Evolutionary conservation across 768 basidiomycete genomes (phyloP).

Genomic region (Serendipita sp.): DNA sequence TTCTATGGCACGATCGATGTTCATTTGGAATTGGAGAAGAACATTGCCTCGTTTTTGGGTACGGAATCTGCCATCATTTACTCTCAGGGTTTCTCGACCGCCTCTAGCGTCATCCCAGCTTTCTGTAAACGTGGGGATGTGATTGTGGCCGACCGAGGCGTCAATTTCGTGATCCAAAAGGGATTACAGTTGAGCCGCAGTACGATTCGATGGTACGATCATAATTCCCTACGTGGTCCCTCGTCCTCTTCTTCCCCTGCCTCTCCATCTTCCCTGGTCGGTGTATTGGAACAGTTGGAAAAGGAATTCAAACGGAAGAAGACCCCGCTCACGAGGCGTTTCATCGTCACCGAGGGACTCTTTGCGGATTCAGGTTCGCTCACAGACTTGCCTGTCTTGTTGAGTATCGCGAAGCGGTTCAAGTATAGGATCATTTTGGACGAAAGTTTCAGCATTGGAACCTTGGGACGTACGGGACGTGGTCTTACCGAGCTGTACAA

Average conservation of each 20-base stretch:
- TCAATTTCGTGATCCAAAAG: slow-evolving; percentile 90
- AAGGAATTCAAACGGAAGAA: slow-evolving; percentile 80
- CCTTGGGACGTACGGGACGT: slow-evolving; percentile 82
- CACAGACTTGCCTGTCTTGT: slow-evolving; percentile 81
- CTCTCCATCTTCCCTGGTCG: slow-evolving; percentile 56
- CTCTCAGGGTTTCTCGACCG: slow-evolving; percentile 82
- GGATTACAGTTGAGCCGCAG: slow-evolving; percentile 91
- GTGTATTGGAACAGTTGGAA: slow-evolving; percentile 64
- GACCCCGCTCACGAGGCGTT: slow-evolving; percentile 68
- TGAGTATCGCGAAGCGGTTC: slow-evolving; percentile 55
- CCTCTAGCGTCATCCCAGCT: slow-evolving; percentile 87
- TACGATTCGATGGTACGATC: slow-evolving; percentile 89
- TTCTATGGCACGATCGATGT: slow-evolving; percentile 97
- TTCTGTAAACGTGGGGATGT: slow-evolving; percentile 97
- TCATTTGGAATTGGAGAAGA: slow-evolving; percentile 73
- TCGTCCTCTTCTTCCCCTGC: not conserved
- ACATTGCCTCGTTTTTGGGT: slow-evolving; percentile 82
- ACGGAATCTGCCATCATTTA: slow-evolving; percentile 83
- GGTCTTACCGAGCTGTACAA: slow-evolving; percentile 92
- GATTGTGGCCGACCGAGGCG: slow-evolving; percentile 94
- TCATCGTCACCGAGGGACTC: slow-evolving; percentile 93
- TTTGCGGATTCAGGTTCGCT: slow-evolving; percentile 91
- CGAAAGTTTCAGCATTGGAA: slow-evolving; percentile 85
- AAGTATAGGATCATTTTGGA: slow-evolving; percentile 92
- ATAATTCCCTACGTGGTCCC: slow-evolving; percentile 60